Percentiles rank a stretch among this genome's conserved stretches.
Evolutionary conservation across 2,329 filamentous ascomycete genomes (phyloP).

Genomic region (Diaporthe sp.): DNA sequence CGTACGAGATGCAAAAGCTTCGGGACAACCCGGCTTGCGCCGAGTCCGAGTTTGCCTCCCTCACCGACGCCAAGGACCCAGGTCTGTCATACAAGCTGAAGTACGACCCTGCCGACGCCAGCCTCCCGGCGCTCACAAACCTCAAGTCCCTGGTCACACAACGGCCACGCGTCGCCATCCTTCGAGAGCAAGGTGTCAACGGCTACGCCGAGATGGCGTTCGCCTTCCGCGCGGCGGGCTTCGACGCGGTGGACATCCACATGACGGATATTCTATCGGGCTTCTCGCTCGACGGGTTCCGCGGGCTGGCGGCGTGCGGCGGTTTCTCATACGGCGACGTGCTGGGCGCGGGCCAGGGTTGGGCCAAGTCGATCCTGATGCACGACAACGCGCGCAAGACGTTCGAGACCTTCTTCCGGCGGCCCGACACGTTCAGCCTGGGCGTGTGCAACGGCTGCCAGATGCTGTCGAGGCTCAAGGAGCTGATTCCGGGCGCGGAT

Average conservation of each 20-base stretch:
- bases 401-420: conserved; percentile 86
- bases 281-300: conserved; percentile 83
- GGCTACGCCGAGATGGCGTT: conserved; percentile 98
- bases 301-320: conserved; percentile 92
- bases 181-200: conserved; percentile 96
- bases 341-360: conserved; percentile 93
- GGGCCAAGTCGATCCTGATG: conserved; percentile 92
- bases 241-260: conserved; percentile 92
- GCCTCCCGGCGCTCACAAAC: conserved; percentile 74
- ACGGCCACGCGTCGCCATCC: conserved; percentile 83
- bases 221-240: conserved; percentile 90
- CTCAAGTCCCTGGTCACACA: conserved; percentile 67
- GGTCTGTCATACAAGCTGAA: conserved; percentile 87
- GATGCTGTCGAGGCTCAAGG: conserved; percentile 86
- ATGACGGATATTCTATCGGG: conserved; percentile 93
- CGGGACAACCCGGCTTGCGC: conserved; percentile 90
- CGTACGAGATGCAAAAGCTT: conserved; percentile 89
- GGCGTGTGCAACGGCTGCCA: conserved; percentile 99
- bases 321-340: conserved; percentile 93
- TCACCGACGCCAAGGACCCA: conserved; percentile 80
- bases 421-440: conserved; percentile 89
- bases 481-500: conserved; percentile 85
- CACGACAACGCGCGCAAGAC: conserved; percentile 80
- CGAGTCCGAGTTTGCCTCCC: conserved; percentile 81
- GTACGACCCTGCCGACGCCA: conserved; percentile 82